These are phyloP conservation scores for Arthrobotrys sphaeroides DNA, from an alignment of 2,329 filamentous ascomycete species.

Conservation along the genomic window DNA sequence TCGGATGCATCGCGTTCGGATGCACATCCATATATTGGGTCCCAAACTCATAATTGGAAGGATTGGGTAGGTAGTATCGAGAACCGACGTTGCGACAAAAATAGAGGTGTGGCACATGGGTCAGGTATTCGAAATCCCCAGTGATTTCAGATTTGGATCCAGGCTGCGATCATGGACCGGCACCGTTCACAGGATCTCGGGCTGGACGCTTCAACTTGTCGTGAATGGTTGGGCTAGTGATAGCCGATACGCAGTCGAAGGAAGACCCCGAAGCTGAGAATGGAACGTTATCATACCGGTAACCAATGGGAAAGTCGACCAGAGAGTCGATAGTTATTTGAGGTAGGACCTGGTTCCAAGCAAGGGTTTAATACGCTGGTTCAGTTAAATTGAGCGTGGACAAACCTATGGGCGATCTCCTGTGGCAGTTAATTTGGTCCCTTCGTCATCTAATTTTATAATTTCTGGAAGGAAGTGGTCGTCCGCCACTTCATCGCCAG, in stretches of 20 bases:
- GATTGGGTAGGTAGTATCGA: slow-evolving; percentile 33
- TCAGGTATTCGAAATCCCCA: slow-evolving; percentile 6
- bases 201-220: slow-evolving; percentile 31
- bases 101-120: slow-evolving; percentile 36
- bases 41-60: too few relatives aligned
- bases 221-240: slow-evolving; percentile 2
- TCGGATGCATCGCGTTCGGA: slow-evolving; percentile 11
- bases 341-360: slow-evolving; percentile 27
- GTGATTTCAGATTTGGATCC: slow-evolving; percentile 1
- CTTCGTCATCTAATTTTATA: slow-evolving; percentile 47
- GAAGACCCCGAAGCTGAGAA: slow-evolving; percentile 17
- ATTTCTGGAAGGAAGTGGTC: background rate
- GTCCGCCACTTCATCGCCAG: slow-evolving; percentile 14
- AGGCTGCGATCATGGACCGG: slow-evolving; percentile 6
- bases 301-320: slow-evolving; percentile 47
- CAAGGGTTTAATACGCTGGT: slow-evolving; percentile 46
- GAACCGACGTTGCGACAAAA: slow-evolving; percentile 39
- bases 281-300: slow-evolving; percentile 29
- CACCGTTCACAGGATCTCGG: background rate
- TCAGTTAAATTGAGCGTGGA: slow-evolving; percentile 48
- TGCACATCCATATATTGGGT: slow-evolving; percentile 20
- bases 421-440: slow-evolving; percentile 20
- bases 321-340: slow-evolving; percentile 27
- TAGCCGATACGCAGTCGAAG: background rate
- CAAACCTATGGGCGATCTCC: slow-evolving; percentile 40